Base-by-base conservation (phyloP, 179 eudicot species). In the Beta corolliflora region DNA sequence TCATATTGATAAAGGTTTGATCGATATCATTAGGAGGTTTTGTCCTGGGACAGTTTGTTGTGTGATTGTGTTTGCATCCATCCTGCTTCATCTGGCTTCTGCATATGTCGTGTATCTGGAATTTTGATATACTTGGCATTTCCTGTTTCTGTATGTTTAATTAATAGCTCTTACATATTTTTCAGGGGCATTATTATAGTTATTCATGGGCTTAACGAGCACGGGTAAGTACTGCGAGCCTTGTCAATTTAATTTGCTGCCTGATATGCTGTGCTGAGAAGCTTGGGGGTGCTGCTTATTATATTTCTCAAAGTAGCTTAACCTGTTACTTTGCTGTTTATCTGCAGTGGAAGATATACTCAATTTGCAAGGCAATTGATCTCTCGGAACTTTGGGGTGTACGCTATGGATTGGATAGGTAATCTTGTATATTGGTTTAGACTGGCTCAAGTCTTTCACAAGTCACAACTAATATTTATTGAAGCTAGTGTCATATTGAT, bases 361-460 rank as follows among this genome's bases (percentile, higher is more conserved):
- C 84, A 91, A 41, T 95, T 95, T 85, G 95, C 98, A 79, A 91
- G 84, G 86, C 99, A 93, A 73, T 82, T 95, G 77, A 91, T 88
- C 67, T 86, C 93, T 63, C 87, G 91, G 90, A 89, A 89, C 79
- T 95, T 91, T 83, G 99, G 98, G n/a, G 99, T 93, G 71, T 92
- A 93, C 87, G 92, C 98, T 84, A 93, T 95, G 95, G 99, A 93
- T 77, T 95, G 99, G 99, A 93, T 85, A 77, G 98, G 98, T 95
- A 88, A 19, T 70, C 68, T 60, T 71, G 52, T 76, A 29, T 18
- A 9, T 58, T 21, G 29, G 48, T 80, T 56, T 45, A 59, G 74
- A 65, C 10, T 6, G 10, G 69, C 67, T 55, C 5, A 23, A 77
- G 41, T 67, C 50, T 46, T 84, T 70, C 14, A 60, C 12, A 50